Evolutionary conservation across 164 flowering plant species (phyloP).

Genomic region (Taxillus chinensis): DNA sequence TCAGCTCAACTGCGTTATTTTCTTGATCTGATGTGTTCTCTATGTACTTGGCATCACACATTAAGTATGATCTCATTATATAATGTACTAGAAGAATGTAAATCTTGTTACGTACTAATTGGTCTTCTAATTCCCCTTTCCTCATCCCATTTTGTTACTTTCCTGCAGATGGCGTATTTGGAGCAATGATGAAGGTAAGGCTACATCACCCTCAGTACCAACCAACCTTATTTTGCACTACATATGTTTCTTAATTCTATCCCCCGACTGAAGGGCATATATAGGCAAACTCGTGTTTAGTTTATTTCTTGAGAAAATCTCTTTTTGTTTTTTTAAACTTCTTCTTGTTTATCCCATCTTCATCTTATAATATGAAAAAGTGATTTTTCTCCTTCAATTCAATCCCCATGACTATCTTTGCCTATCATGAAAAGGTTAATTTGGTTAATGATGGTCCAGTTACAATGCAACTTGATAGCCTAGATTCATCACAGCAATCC

Average conservation of each 20-base stretch:
- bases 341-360: too few species aligned
- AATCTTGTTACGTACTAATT: not conserved
- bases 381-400: not conserved
- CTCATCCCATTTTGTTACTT: not conserved
- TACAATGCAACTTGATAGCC: slow-evolving; percentile 61
- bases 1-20: not conserved
- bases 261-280: not conserved
- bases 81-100: not conserved
- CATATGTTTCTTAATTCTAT: not conserved
- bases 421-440: slow-evolving; percentile 39
- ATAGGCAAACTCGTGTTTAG: not conserved
- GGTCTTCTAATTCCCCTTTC: not conserved
- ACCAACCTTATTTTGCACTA: not conserved
- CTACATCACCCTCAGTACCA: not conserved
- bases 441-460: slow-evolving; percentile 95
- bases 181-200: slow-evolving; percentile 91
- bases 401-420: not conserved
- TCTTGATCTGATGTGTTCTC: not conserved
- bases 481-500: slow-evolving; percentile 54
- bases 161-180: slow-evolving; percentile 77
- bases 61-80: not conserved
- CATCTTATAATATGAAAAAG: too few species aligned
- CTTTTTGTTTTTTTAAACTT: too few species aligned
- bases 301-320: too few species aligned
- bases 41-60: not conserved